These are phyloP conservation scores for Bimuria novae-zelandiae DNA, from an alignment of 2,329 filamentous ascomycete genomes.

Conservation along the genomic window DNA sequence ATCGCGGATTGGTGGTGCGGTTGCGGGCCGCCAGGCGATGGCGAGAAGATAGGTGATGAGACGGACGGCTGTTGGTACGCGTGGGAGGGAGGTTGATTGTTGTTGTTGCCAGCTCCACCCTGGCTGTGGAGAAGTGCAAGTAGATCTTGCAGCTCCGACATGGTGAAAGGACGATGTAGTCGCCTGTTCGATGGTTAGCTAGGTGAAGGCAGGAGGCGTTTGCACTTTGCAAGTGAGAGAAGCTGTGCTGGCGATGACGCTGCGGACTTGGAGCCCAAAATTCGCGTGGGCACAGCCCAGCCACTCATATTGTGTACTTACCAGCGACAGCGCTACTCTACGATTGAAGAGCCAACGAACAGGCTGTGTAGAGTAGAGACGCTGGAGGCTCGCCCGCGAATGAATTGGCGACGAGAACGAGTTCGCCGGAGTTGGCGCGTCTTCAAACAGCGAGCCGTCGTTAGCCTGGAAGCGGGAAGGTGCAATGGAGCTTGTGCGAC, in stretches of 20 bases:
- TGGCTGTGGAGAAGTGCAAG: slow-evolving; percentile 49
- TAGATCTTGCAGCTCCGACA: slow-evolving; percentile 52
- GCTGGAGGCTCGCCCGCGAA: slow-evolving; percentile 9
- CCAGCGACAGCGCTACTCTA: slow-evolving; percentile 3
- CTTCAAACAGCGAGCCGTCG: slow-evolving; percentile 4
- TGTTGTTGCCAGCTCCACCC: slow-evolving; percentile 28
- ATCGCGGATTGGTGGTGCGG: slow-evolving; percentile 62
- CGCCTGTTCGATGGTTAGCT: slow-evolving; percentile 20
- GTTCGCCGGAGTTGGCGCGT: slow-evolving; percentile 10
- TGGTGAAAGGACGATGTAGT: slow-evolving; percentile 29
- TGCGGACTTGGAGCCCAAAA: slow-evolving; percentile 16
- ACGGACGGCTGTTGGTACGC: slow-evolving; percentile 61
- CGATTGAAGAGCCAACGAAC: slow-evolving; percentile 1
- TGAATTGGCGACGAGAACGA: slow-evolving; percentile 6
- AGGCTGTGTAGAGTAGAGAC: slow-evolving; percentile 9
- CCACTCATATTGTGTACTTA: slow-evolving; percentile 8
- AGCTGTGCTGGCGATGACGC: slow-evolving; percentile 14
- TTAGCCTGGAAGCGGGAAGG: slow-evolving; percentile 10
- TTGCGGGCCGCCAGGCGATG: slow-evolving; percentile 57
- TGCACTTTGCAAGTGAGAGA: slow-evolving; percentile 1
- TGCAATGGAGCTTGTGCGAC: background rate
- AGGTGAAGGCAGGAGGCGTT: slow-evolving; percentile 12
- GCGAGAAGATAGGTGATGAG: slow-evolving; percentile 63
- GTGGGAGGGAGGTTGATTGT: slow-evolving; percentile 26
- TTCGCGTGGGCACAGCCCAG: slow-evolving; percentile 15